These are phyloP conservation scores for Recurvomyces mirabilis DNA, from an alignment of 495 filamentous ascomycete species.

Conservation along the genomic window DNA sequence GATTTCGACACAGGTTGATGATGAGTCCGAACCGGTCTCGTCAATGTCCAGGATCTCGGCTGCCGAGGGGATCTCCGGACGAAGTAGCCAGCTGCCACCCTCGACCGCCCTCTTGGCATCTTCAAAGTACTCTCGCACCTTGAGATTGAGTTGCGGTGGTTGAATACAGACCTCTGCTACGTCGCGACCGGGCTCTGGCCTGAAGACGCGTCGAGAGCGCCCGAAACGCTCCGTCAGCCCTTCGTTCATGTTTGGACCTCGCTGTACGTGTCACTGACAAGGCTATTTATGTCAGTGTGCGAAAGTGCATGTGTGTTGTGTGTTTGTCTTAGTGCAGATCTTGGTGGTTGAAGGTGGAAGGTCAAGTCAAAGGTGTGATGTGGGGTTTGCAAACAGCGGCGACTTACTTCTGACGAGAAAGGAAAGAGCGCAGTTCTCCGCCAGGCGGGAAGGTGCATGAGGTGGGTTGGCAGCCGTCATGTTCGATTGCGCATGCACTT, in stretches of 20 bases:
- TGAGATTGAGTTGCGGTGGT: conserved; percentile 11
- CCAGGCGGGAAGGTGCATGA: too few species aligned
- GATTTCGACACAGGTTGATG: conserved; percentile 9
- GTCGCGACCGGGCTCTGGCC: background rate
- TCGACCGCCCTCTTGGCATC: conserved; percentile 7
- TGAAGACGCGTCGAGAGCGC: background rate
- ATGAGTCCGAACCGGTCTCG: conserved; percentile 4
- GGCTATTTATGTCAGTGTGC: too few species aligned
- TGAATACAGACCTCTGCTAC: conserved; percentile 5
- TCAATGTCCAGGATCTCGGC: conserved; percentile 24
- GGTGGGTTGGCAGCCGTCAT: too few species aligned
- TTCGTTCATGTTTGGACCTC: conserved; percentile 15
- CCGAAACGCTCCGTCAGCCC: conserved; percentile 17
- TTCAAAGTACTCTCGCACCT: conserved; percentile 26
- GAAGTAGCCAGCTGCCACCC: conserved; percentile 23
- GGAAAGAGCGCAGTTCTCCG: too few species aligned
- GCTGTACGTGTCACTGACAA: too few species aligned
- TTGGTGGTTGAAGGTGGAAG: too few species aligned
- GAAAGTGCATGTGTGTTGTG: too few species aligned
- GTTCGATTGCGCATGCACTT: too few species aligned
- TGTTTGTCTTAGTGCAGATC: too few species aligned
- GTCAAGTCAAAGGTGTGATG: too few species aligned
- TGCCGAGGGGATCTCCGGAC: conserved; percentile 25
- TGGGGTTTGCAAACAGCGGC: too few species aligned
- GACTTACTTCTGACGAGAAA: too few species aligned